Conservation (phyloP, 257 asterid species). For the Eucommia ulmoides region DNA sequence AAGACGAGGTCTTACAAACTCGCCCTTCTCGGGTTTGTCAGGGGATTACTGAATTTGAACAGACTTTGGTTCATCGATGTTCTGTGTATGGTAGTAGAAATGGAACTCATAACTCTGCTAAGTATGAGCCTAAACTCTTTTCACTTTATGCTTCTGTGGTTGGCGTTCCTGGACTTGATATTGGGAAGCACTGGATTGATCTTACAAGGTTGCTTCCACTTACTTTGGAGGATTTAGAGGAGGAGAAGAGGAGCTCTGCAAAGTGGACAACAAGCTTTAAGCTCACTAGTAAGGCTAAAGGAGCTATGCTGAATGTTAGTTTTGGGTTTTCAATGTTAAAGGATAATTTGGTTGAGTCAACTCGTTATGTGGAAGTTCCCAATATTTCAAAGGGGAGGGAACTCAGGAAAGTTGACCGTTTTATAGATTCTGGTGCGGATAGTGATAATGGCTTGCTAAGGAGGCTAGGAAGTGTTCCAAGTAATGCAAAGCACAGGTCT, state of each 20-base stretch:
- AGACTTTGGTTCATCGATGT: constrained; percentile 65
- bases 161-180: constrained; percentile 50
- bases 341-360: constrained; percentile 34
- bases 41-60: constrained; percentile 65
- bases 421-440: constrained; percentile 18
- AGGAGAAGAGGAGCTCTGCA: constrained; percentile 49
- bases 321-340: constrained; percentile 59
- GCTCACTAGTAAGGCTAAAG: constrained; percentile 74
- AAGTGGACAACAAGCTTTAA: constrained; percentile 86
- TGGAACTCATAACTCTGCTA: constrained; percentile 36
- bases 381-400: constrained; percentile 20
- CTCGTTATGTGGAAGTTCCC: constrained; percentile 37
- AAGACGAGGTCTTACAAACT: constrained; percentile 38
- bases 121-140: constrained; percentile 63
- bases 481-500: constrained; percentile 17
- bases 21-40: constrained; percentile 35
- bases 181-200: constrained; percentile 80
- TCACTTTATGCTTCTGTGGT: constrained; percentile 43
- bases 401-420: constrained; percentile 10
- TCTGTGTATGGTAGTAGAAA: constrained; percentile 42
- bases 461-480: constrained; percentile 16
- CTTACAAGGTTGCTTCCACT: constrained; percentile 82
- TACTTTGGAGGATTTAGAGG: constrained; percentile 38
- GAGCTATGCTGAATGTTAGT: constrained; percentile 64
- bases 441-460: constrained; percentile 11